Evolutionary conservation across 2,329 filamentous ascomycete genomes (phyloP).

Genomic region (Pseudodiploospora longispora): DNA sequence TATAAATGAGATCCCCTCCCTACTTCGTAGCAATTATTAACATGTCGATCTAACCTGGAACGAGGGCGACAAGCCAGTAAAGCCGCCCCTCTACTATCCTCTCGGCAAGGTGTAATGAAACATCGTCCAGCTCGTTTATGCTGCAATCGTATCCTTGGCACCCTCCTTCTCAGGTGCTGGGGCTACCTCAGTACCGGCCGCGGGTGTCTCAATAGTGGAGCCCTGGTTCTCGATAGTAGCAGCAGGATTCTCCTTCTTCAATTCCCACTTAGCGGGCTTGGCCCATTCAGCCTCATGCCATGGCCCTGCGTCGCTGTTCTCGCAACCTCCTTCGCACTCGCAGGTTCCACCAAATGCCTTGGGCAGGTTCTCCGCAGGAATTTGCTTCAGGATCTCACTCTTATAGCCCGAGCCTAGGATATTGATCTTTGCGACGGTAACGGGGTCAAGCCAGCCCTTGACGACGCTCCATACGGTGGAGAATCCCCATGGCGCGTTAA

Average conservation of each 20-base stretch:
- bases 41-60: no score
- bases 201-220: conserved; percentile 27
- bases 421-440: conserved; percentile 94
- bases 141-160: conserved; percentile 26
- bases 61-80: no score
- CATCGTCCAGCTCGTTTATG: conserved; percentile 15
- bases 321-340: conserved; percentile 73
- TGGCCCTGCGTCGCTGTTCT: conserved; percentile 80
- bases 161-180: conserved; percentile 24
- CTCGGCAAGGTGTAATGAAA: no score
- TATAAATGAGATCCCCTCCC: no score
- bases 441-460: conserved; percentile 92
- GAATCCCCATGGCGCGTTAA: conserved; percentile 98
- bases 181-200: conserved; percentile 20
- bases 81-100: no score
- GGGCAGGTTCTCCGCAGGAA: conserved; percentile 85
- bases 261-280: conserved; percentile 57
- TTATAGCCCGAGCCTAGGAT: conserved; percentile 77
- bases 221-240: conserved; percentile 30
- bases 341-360: conserved; percentile 78
- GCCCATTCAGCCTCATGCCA: conserved; percentile 70
- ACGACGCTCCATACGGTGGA: conserved; percentile 74
- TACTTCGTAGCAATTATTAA: no score
- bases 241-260: conserved; percentile 31
- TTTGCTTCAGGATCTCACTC: conserved; percentile 73